Evolutionary conservation across 768 basidiomycete species (phyloP).

Genomic region (Tephrocybe sp.): DNA sequence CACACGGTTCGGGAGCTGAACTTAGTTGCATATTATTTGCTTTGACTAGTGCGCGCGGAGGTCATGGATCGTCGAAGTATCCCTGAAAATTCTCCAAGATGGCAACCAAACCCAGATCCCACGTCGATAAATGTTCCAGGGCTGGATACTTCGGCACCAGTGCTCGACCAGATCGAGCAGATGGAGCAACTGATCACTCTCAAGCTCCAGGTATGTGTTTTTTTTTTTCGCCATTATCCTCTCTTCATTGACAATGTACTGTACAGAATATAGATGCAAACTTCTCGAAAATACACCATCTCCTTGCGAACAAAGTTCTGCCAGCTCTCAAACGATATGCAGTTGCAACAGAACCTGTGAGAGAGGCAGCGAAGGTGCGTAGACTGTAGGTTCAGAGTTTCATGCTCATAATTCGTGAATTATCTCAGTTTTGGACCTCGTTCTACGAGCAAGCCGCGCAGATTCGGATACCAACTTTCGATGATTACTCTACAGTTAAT

Average conservation of each 20-base stretch:
- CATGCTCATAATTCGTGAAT: neutral
- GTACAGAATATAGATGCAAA: conserved; percentile 87
- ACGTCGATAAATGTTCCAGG: conserved; percentile 68
- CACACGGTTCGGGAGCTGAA: too few species aligned
- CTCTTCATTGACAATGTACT: conserved; percentile 7
- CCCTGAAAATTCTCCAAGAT: conserved; percentile 62
- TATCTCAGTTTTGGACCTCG: conserved; percentile 85
- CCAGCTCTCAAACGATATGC: conserved; percentile 92
- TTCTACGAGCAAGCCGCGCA: conserved; percentile 96
- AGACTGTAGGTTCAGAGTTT: neutral
- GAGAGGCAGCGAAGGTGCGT: conserved; percentile 87
- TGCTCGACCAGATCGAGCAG: conserved; percentile 87
- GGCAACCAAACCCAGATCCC: conserved; percentile 67
- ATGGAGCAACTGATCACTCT: conserved; percentile 95
- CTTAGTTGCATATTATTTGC: too few species aligned
- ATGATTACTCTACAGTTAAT: conserved; percentile 60
- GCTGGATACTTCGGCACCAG: conserved; percentile 65
- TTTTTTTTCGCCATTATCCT: neutral
- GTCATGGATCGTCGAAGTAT: conserved; percentile 41
- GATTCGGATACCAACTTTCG: conserved; percentile 75
- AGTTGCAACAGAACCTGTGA: conserved; percentile 81
- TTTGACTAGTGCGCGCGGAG: too few species aligned
- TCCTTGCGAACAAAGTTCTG: conserved; percentile 76
- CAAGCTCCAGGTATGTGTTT: conserved; percentile 70
- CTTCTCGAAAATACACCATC: conserved; percentile 86